phyloP scores from a whole-genome alignment of 192 early-diverging fungal species.

The Coemansia sp. region DNA sequence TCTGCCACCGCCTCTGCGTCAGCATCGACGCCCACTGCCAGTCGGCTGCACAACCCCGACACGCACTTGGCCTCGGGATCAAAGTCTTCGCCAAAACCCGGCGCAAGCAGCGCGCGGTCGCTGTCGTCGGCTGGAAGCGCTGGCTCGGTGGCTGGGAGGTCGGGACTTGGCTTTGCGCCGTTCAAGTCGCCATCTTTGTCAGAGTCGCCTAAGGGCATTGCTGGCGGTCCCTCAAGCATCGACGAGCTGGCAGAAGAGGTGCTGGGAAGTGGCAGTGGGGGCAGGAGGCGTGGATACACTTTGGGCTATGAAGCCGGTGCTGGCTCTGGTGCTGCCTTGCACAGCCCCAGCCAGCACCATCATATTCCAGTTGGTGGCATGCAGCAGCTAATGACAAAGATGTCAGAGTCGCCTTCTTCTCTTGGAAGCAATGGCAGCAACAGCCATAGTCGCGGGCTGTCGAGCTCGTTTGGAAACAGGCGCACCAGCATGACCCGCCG shows the following conservation, averaged over 20 bases:
- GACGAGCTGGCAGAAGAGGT: not conserved
- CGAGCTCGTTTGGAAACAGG: conserved; percentile 53
- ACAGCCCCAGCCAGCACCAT: not conserved
- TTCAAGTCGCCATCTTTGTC: conserved; percentile 55
- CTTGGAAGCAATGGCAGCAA: conserved; percentile 28
- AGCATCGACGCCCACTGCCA: not conserved
- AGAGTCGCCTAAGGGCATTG: conserved; percentile 24
- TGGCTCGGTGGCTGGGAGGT: conserved; percentile 26
- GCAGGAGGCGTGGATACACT: conserved; percentile 16
- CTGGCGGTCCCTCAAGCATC: conserved; percentile 11
- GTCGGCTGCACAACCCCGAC: not conserved
- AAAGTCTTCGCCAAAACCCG: conserved; percentile 29
- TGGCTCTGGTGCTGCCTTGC: not conserved
- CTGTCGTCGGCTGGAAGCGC: conserved; percentile 26
- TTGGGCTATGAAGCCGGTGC: conserved; percentile 6
- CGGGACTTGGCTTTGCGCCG: conserved; percentile 42
- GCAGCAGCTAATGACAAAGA: conserved; percentile 14
- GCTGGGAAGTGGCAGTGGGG: not conserved
- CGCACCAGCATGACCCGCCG: conserved; percentile 21
- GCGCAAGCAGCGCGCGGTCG: conserved; percentile 8
- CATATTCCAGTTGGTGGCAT: not conserved
- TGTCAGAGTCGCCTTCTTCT: conserved; percentile 44
- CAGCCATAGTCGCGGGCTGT: conserved; percentile 42
- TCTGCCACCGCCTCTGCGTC: not conserved
- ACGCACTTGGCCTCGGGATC: not conserved